Conservation (phyloP, 2,329 filamentous ascomycete genomes). For the Cryphonectria carpinicola region DNA sequence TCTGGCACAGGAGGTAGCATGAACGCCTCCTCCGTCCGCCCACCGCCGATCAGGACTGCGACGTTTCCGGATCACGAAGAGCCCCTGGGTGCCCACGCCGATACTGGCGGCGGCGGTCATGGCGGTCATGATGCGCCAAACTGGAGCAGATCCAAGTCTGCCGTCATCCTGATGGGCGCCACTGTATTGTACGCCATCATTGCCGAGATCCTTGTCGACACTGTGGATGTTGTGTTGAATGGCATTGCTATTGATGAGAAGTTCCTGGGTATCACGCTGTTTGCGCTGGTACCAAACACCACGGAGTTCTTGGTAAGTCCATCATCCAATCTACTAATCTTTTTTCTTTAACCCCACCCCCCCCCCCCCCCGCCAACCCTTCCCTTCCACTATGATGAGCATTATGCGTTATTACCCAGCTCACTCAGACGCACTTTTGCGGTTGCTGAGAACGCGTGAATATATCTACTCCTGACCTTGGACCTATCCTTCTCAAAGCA, state of each 20-base stretch:
- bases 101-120: conserved; percentile 41
- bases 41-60: conserved; percentile 41
- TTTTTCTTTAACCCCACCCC: not conserved
- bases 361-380: not conserved
- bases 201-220: conserved; percentile 95
- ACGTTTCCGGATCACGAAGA: conserved; percentile 53
- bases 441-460: conserved; percentile 16
- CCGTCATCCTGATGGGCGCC: conserved; percentile 83
- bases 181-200: conserved; percentile 95
- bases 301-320: conserved; percentile 87
- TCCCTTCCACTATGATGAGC: conserved; percentile 24
- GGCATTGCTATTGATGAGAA: conserved; percentile 94
- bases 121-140: conserved; percentile 98
- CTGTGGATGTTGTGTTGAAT: conserved; percentile 92
- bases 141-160: conserved; percentile 91
- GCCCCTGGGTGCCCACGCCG: conserved; percentile 33
- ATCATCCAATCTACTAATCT: not conserved
- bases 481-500: conserved; percentile 18
- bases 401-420: conserved; percentile 30
- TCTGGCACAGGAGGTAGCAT: conserved; percentile 23
- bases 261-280: conserved; percentile 94
- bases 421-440: conserved; percentile 26
- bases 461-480: conserved; percentile 28
- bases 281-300: conserved; percentile 95
- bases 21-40: conserved; percentile 31